These are phyloP conservation scores for Meyerozyma sp. DNA, from an alignment of 1,139 yeast genomes.

Conservation along the genomic window DNA sequence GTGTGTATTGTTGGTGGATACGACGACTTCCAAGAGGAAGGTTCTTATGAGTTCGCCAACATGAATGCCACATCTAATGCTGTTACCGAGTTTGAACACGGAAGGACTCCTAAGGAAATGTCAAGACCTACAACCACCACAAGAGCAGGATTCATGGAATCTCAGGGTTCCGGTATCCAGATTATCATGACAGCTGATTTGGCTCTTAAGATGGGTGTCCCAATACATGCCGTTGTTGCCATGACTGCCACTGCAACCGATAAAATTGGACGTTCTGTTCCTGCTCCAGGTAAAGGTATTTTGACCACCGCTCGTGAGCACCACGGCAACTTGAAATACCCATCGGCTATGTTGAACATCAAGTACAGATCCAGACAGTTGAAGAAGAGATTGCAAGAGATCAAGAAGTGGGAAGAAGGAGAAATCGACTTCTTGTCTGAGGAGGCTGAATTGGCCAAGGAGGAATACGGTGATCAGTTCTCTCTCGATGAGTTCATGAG, in stretches of 20 bases:
- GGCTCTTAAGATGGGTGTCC: constrained; percentile 97
- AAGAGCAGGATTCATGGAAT: constrained; percentile 98
- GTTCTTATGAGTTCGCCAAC: constrained; percentile 95
- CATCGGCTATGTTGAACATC: constrained; percentile 78
- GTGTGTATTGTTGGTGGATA: constrained; percentile 97
- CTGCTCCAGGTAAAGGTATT: constrained; percentile 99
- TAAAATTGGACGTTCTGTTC: constrained; percentile 97
- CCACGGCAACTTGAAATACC: constrained; percentile 76
- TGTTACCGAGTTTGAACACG: constrained; percentile 79
- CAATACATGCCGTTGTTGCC: constrained; percentile 93
- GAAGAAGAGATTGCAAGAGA: constrained; percentile 69
- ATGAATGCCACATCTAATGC: constrained; percentile 98
- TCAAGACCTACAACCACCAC: constrained; percentile 96
- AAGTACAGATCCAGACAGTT: constrained; percentile 94
- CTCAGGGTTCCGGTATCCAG: constrained; percentile 99
- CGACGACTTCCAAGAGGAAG: constrained; percentile 99
- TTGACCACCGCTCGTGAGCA: constrained; percentile 96
- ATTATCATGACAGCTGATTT: constrained; percentile 91
- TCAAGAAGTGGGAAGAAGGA: constrained; percentile 77
- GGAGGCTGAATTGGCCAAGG: constrained; percentile 54
- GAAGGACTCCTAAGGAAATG: constrained; percentile 98
- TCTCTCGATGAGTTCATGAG: constrained; percentile 51
- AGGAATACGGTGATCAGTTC: constrained; percentile 58
- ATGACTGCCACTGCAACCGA: constrained; percentile 96
- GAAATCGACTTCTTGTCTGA: constrained; percentile 57